phyloP scores from a whole-genome alignment of 768 basidiomycete species.

The Mycena leptocephala region DNA sequence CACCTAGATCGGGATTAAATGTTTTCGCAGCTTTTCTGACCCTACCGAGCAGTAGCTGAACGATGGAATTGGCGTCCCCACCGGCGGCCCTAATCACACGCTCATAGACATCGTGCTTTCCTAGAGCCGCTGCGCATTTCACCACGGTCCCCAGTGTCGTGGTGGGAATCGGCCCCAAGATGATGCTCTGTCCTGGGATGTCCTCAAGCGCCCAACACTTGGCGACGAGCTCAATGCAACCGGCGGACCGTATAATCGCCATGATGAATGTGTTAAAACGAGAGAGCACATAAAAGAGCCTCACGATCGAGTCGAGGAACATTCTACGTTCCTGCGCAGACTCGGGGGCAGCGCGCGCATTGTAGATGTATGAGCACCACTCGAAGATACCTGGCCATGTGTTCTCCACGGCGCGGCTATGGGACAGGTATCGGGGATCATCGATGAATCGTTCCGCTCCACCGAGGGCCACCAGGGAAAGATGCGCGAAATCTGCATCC shows the following conservation, averaged over 20 bases:
- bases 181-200: slow-evolving; percentile 28
- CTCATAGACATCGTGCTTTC: slow-evolving; percentile 15
- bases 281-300: slow-evolving; percentile 45
- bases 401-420: slow-evolving; percentile 33
- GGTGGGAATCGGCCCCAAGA: slow-evolving; percentile 46
- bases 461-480: slow-evolving; percentile 49
- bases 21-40: slow-evolving; percentile 38
- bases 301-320: slow-evolving; percentile 47
- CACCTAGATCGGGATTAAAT: background rate
- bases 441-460: slow-evolving; percentile 44
- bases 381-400: slow-evolving; percentile 55
- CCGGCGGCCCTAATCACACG: slow-evolving; percentile 48
- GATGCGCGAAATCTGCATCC: slow-evolving; percentile 46
- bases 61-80: slow-evolving; percentile 45
- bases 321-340: slow-evolving; percentile 27
- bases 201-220: slow-evolving; percentile 50
- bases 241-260: slow-evolving; percentile 47
- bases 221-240: slow-evolving; percentile 51
- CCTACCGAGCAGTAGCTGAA: slow-evolving; percentile 46
- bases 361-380: slow-evolving; percentile 54
- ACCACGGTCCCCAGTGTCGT: slow-evolving; percentile 50
- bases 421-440: slow-evolving; percentile 34
- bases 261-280: slow-evolving; percentile 44
- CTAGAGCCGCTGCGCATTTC: slow-evolving; percentile 34
- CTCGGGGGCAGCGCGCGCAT: slow-evolving; percentile 40